Evolutionary conservation across 2,329 filamentous ascomycete genomes (phyloP).

Genomic region (Colletotrichum tofieldiae): DNA sequence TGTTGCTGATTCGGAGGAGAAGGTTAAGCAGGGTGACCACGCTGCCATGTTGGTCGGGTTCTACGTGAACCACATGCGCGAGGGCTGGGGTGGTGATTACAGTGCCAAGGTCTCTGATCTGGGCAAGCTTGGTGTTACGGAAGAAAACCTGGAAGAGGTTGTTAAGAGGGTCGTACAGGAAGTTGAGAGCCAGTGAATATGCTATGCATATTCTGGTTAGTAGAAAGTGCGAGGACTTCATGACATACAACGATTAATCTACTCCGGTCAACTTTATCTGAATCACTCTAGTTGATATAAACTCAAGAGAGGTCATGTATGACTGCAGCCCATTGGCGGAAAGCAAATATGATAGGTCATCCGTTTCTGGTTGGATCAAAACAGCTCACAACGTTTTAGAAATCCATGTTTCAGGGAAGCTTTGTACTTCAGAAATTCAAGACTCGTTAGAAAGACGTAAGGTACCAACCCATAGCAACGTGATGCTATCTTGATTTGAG

Average conservation of each 20-base stretch:
- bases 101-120: constrained; percentile 50
- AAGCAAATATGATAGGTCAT: too few relatives aligned
- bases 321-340: too few relatives aligned
- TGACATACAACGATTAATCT: background rate
- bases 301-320: too few relatives aligned
- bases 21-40: constrained; percentile 65
- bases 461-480: too few relatives aligned
- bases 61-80: constrained; percentile 50
- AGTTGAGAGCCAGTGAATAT: background rate
- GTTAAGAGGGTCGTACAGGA: constrained; percentile 42
- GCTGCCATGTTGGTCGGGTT: constrained; percentile 56
- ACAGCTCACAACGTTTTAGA: too few relatives aligned
- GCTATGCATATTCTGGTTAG: background rate
- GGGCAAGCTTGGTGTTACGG: constrained; percentile 47
- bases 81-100: constrained; percentile 53
- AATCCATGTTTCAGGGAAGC: too few relatives aligned
- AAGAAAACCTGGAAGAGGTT: constrained; percentile 50
- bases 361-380: too few relatives aligned
- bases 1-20: constrained; percentile 61
- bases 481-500: too few relatives aligned
- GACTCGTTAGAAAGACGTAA: too few relatives aligned
- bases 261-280: background rate
- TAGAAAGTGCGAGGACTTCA: fast-evolving
- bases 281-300: too few relatives aligned
- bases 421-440: too few relatives aligned